phyloP scores from a whole-genome alignment of 352 stramenopile species.

The Blastocystis hominis region DNA sequence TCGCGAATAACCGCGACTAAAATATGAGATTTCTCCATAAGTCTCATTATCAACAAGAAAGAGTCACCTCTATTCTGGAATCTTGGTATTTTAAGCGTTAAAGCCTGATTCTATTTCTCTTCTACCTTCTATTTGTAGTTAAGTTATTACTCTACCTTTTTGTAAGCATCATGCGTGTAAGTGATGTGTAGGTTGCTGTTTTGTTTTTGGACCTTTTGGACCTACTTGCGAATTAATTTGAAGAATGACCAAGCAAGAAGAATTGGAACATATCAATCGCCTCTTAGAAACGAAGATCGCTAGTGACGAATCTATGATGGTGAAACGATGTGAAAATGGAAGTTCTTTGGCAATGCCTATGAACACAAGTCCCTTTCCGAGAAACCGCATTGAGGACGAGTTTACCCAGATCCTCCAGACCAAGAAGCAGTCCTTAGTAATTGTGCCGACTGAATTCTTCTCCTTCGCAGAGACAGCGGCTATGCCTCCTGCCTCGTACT shows the following conservation, averaged over 20 bases:
- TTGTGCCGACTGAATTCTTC: slow-evolving; percentile 26
- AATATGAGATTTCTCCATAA: neutral
- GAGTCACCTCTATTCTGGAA: neutral
- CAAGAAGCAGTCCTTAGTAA: neutral
- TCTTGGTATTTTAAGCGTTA: neutral
- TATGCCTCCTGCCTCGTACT: neutral
- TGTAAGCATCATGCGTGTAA: no score
- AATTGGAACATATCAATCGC: slow-evolving; percentile 43
- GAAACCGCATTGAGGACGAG: neutral
- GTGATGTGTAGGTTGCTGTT: neutral
- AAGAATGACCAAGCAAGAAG: slow-evolving; percentile 48
- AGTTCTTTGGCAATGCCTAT: neutral
- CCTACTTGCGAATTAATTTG: neutral
- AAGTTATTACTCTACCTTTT: neutral
- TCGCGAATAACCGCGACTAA: neutral
- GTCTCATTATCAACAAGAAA: neutral
- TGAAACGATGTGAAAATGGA: neutral
- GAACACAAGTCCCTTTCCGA: neutral
- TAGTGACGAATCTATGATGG: neutral
- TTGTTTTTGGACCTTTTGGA: neutral
- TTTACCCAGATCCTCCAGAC: neutral
- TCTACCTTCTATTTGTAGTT: neutral
- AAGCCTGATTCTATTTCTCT: neutral
- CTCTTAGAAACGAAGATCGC: neutral
- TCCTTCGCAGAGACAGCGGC: neutral